Conservation (phyloP, 352 stramenopile genomes). For the Halophytophthora polymorphica region DNA sequence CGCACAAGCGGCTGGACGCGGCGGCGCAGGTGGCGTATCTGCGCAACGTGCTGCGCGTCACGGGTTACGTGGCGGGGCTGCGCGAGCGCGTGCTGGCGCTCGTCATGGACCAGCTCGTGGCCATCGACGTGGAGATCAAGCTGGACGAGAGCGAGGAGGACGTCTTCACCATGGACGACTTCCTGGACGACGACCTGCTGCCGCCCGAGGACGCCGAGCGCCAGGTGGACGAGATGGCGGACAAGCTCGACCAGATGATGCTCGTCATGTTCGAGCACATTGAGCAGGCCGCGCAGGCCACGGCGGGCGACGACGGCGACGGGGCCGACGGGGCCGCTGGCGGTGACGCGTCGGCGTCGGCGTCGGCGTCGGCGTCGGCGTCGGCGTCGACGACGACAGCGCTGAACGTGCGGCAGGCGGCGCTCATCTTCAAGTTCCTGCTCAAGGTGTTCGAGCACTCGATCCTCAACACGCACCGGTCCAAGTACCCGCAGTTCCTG, state of each 20-base stretch:
- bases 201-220: conserved; percentile 35
- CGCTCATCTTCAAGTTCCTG: conserved; percentile 70
- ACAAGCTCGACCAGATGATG: conserved; percentile 90
- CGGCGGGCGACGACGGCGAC: not conserved
- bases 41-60: conserved; percentile 66
- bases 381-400: conserved; percentile 7
- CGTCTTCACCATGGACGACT: conserved; percentile 80
- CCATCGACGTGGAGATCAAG: conserved; percentile 89
- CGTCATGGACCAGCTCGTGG: conserved; percentile 82
- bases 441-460: conserved; percentile 85
- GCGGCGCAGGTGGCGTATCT: conserved; percentile 68
- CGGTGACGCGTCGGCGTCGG: conserved; percentile 4
- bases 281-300: conserved; percentile 23
- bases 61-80: conserved; percentile 58
- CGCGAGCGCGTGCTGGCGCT: conserved; percentile 82
- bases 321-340: not conserved
- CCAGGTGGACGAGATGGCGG: conserved; percentile 76
- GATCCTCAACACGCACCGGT: conserved; percentile 88
- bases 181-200: conserved; percentile 75
- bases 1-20: conserved; percentile 78
- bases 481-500: conserved; percentile 92
- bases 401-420: conserved; percentile 45
- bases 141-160: conserved; percentile 85
- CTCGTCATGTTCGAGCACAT: conserved; percentile 87
- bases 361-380: no score